A percentile compares a stretch with the other conserved stretches of the same genome.
Conservation (phyloP, 257 asterid species). For the Ehretia macrophylla region DNA sequence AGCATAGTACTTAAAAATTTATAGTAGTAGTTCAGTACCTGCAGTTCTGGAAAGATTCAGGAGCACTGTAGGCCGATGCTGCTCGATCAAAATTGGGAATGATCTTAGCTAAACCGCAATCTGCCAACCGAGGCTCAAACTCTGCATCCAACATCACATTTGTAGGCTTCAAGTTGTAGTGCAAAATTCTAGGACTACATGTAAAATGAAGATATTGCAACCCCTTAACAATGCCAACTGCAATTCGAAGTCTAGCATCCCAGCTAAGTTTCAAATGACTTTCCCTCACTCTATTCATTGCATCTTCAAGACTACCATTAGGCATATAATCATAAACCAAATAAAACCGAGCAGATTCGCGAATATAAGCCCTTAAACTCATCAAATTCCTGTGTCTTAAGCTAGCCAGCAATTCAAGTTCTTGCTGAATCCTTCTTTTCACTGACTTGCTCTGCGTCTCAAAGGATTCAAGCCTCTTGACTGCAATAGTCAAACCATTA, state of each 20-base stretch:
- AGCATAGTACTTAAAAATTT: neutral
- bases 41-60: slow-evolving; percentile 65
- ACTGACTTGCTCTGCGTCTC: slow-evolving; percentile 30
- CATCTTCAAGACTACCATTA: slow-evolving; percentile 79
- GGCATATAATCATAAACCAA: slow-evolving; percentile 72
- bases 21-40: slow-evolving; percentile 66
- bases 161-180: slow-evolving; percentile 76
- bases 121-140: slow-evolving; percentile 76
- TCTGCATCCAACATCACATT: slow-evolving; percentile 73
- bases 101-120: slow-evolving; percentile 65
- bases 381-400: slow-evolving; percentile 82
- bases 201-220: slow-evolving; percentile 77
- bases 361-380: slow-evolving; percentile 81
- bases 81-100: slow-evolving; percentile 46
- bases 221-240: slow-evolving; percentile 75
- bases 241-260: slow-evolving; percentile 73
- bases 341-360: slow-evolving; percentile 47
- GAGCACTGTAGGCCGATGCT: slow-evolving; percentile 58
- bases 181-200: slow-evolving; percentile 63
- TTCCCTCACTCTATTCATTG: slow-evolving; percentile 58
- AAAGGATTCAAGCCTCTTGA: slow-evolving; percentile 62
- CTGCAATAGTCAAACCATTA: slow-evolving; percentile 72
- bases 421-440: slow-evolving; percentile 54
- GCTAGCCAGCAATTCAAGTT: slow-evolving; percentile 56
- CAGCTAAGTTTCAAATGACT: slow-evolving; percentile 65